These are phyloP conservation scores for Apiotrichum gracile DNA, from an alignment of 1,284 basidiomycete species.

Conservation along the genomic window DNA sequence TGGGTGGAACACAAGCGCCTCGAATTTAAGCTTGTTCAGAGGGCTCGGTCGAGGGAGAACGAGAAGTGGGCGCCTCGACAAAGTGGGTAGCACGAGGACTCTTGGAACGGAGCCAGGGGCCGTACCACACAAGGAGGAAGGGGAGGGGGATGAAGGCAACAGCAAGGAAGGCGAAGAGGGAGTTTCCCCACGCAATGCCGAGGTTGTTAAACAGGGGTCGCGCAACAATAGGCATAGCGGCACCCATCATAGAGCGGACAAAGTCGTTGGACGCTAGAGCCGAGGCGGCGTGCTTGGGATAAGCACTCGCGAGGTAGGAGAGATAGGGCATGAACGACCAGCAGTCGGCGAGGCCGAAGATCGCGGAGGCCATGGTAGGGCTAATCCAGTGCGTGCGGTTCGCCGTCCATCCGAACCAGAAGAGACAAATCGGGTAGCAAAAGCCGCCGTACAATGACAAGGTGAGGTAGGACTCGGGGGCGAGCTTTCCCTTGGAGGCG, in stretches of 20 bases:
- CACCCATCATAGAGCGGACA: conserved; percentile 44
- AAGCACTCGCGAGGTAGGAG: conserved; percentile 60
- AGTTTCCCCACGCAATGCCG: conserved; percentile 44
- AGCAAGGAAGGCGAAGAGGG: conserved; percentile 37
- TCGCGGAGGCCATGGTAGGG: conserved; percentile 31
- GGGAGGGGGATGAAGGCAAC: conserved; percentile 31
- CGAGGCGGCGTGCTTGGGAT: conserved; percentile 55
- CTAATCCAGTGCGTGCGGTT: conserved; percentile 40
- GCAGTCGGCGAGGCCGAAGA: conserved; percentile 36
- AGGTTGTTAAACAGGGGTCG: conserved; percentile 43
- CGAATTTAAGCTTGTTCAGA: background rate
- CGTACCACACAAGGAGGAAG: conserved; percentile 47
- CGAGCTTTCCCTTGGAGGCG: conserved; percentile 9
- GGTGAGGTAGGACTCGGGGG: conserved; percentile 24
- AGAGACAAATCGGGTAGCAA: conserved; percentile 35
- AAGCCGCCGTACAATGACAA: conserved; percentile 38
- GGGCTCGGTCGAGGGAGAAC: background rate
- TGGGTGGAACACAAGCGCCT: too few species aligned
- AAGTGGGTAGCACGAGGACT: conserved; percentile 7
- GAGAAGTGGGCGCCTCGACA: background rate
- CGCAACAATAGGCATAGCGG: conserved; percentile 42
- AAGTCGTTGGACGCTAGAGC: conserved; percentile 47
- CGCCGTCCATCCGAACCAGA: conserved; percentile 44
- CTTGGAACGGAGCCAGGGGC: conserved; percentile 47
- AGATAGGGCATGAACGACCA: conserved; percentile 30